These are phyloP conservation scores for Flaveria sonorensis DNA, from an alignment of 129 eudicot genomes.

Conservation along the genomic window DNA sequence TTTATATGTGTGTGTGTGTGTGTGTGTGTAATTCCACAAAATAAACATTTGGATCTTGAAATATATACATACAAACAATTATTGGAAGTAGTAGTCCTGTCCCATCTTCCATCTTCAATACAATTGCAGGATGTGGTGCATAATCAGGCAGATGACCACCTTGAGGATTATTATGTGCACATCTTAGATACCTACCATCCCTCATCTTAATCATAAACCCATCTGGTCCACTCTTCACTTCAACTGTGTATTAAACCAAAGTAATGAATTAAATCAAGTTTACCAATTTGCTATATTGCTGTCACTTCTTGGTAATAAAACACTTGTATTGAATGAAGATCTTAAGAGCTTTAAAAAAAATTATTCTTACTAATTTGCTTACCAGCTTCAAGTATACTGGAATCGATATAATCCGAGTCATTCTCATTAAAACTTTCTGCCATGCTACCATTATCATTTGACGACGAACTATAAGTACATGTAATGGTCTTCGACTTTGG, in stretches of 20 bases:
- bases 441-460: slow-evolving; percentile 48
- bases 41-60: not conserved
- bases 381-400: slow-evolving; percentile 92
- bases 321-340: slow-evolving; percentile 2
- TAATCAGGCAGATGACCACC: slow-evolving; percentile 63
- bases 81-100: slow-evolving; percentile 86
- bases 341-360: not conserved
- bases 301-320: not conserved
- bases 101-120: slow-evolving; percentile 94
- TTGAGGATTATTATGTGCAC: slow-evolving; percentile 46
- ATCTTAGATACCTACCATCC: slow-evolving; percentile 42
- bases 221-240: slow-evolving; percentile 37
- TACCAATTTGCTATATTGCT: not conserved
- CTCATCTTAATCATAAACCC: slow-evolving; percentile 47
- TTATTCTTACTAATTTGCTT: slow-evolving; percentile 21
- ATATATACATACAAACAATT: slow-evolving; percentile 67
- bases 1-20: not conserved
- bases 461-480: slow-evolving; percentile 43
- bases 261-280: not conserved
- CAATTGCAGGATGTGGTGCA: slow-evolving; percentile 86
- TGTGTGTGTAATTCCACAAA: not conserved
- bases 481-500: slow-evolving; percentile 24
- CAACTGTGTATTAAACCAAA: slow-evolving; percentile 21
- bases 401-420: slow-evolving; percentile 76
- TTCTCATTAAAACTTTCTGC: slow-evolving; percentile 44